Percentiles rank a stretch among this genome's conserved stretches.
Conservation (phyloP, 805 yeast species). For the Metschnikowia cubensis region DNA sequence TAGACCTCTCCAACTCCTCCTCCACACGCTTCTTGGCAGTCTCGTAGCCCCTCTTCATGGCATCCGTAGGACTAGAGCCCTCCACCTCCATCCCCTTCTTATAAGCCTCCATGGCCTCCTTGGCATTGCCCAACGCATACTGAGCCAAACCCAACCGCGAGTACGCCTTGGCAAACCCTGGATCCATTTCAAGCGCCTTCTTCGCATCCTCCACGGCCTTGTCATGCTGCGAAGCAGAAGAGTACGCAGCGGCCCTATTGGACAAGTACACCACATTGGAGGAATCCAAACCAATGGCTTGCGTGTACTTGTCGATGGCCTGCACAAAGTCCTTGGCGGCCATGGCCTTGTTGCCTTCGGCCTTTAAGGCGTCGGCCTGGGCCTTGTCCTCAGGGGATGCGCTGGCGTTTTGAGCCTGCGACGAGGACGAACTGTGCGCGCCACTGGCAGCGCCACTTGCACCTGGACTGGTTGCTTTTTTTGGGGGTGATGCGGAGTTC, state of each 20-base stretch:
- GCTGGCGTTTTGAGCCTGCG: conserved; percentile 28
- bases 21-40: conserved; percentile 87
- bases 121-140: conserved; percentile 90
- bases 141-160: conserved; percentile 92
- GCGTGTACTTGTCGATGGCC: conserved; percentile 76
- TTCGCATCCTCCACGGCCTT: conserved; percentile 82
- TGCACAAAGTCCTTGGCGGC: conserved; percentile 63
- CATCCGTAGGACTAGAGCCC: conserved; percentile 79
- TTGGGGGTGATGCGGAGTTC: conserved; percentile 1
- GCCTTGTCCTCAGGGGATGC: conserved; percentile 54
- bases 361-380: conserved; percentile 79
- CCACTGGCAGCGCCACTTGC: not conserved
- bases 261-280: conserved; percentile 81
- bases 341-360: conserved; percentile 88
- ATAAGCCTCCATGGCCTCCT: conserved; percentile 87
- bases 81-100: conserved; percentile 82
- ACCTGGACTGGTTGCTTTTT: too few species aligned
- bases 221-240: conserved; percentile 69
- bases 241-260: conserved; percentile 95
- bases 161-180: conserved; percentile 86
- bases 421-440: conserved; percentile 15
- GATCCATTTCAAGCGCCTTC: conserved; percentile 71
- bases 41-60: conserved; percentile 90
- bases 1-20: conserved; percentile 54
- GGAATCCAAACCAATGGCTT: conserved; percentile 69